Evolutionary conservation across 768 basidiomycete genomes (phyloP).

Genomic region (Naematelia aurantialba): DNA sequence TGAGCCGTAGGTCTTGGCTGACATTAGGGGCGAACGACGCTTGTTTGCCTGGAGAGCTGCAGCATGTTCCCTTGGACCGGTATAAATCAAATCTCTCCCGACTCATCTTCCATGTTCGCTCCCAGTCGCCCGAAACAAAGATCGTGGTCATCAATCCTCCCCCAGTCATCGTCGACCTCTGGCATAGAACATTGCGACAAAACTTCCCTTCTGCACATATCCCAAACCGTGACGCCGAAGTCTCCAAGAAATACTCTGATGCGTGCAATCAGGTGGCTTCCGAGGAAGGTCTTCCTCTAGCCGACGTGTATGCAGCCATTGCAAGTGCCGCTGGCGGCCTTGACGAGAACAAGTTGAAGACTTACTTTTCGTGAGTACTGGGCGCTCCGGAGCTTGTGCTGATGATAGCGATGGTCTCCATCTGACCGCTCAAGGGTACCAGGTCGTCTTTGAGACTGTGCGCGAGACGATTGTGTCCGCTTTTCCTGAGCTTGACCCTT

Average conservation of each 20-base stretch:
- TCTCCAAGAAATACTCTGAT: conserved; percentile 66
- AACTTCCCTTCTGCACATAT: conserved; percentile 40
- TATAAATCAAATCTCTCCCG: conserved; percentile 64
- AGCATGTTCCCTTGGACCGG: conserved; percentile 69
- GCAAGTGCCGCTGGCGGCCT: conserved; percentile 68
- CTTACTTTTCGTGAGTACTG: conserved; percentile 39
- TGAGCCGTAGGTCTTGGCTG: conserved; percentile 30
- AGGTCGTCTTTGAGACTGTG: conserved; percentile 65
- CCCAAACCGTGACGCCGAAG: conserved; percentile 63
- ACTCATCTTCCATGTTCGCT: conserved; percentile 63
- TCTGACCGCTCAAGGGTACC: conserved; percentile 68
- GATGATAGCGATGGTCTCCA: conserved; percentile 68
- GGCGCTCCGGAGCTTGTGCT: neutral
- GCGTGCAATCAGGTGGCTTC: conserved; percentile 63
- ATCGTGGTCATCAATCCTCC: conserved; percentile 81
- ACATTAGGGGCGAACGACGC: conserved; percentile 66
- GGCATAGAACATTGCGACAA: neutral
- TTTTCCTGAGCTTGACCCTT: conserved; percentile 68
- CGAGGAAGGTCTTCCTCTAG: conserved; percentile 59
- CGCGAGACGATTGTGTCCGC: conserved; percentile 58
- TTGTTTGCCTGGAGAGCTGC: conserved; percentile 60
- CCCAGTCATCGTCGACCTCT: conserved; percentile 57
- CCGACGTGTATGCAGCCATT: conserved; percentile 72
- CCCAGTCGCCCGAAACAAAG: conserved; percentile 67
- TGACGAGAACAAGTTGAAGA: conserved; percentile 56